Evolutionary conservation across 2,329 filamentous ascomycete genomes (phyloP), one percentile per base, ranked within the genome.

Genomic region (Ceratocystis ficicola): DNA sequence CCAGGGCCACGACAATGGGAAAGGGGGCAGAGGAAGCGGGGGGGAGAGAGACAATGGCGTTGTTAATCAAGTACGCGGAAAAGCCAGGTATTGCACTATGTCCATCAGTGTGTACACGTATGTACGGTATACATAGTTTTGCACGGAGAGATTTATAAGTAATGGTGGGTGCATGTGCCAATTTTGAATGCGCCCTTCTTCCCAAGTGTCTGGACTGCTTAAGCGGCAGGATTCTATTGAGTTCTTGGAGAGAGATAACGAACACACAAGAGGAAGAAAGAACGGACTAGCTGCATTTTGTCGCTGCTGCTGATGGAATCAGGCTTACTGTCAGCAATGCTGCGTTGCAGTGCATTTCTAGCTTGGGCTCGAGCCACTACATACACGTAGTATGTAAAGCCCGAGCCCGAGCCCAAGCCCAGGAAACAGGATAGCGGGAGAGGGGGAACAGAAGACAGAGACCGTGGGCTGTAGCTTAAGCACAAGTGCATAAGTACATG

Each of bases 371-470:
- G 10, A 41, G 36, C 36, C 36, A 41, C 36, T 41, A 2, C 10
- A 41, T 41, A 10, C 12, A 41, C 36, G 12, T 41, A 41, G 36
- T 4, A 41, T 41, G 3, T 41, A 41, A 48, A 48, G 50, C 25
- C 17, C 32, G 52, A 30, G 28, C 15, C 28, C 17, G 2, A 30
- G 52, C 12, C 20, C 22, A 28, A 30, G 52, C 15, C 52, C 52
- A 32, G 52, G 28, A 59, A 59, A 59, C 52, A 59, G 52, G 52
- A 59, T 59, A 17, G 7, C 30, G 52, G 52, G 52, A 30, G 25
- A 57, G 52, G 52, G 20, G 20, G 5, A 30, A 50, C 17, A 50
- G 46, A 7, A 50, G 17, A 50, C 22, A 1, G 22, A 50, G 46
- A 50, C 46, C 6, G 17, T 22, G 5, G 6, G 8, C 10, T 50